phyloP scores from a whole-genome alignment of 768 basidiomycete genomes.

The Boletus vinaceobasis region DNA sequence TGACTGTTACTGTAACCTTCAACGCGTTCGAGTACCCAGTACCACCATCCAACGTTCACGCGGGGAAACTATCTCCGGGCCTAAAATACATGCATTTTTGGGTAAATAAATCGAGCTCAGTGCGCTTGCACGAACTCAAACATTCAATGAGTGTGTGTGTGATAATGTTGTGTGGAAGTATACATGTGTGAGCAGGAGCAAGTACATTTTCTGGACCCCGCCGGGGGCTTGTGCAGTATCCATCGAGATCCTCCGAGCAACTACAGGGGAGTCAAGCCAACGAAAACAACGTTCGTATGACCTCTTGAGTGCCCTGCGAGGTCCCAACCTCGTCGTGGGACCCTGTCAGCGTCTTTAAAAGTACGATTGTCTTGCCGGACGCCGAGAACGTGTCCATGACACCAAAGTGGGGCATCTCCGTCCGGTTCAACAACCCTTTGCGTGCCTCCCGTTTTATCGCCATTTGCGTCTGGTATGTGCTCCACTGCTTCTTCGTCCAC shows the following conservation, averaged over 20 bases:
- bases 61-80: not conserved
- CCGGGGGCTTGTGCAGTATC: no score
- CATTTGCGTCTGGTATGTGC: conserved; percentile 37
- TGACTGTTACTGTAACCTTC: no score
- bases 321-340: conserved; percentile 56
- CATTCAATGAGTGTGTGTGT: not conserved
- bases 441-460: conserved; percentile 40
- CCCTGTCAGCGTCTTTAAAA: conserved; percentile 57
- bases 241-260: not conserved
- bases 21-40: no score
- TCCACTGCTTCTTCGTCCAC: conserved; percentile 44
- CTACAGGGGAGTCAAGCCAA: conserved; percentile 8
- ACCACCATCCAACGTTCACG: no score
- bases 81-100: not conserved
- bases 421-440: conserved; percentile 43
- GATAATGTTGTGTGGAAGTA: not conserved
- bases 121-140: not conserved
- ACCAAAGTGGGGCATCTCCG: conserved; percentile 47
- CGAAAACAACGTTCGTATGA: conserved; percentile 36
- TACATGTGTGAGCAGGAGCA: not conserved
- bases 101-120: not conserved
- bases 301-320: conserved; percentile 68
- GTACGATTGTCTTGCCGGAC: conserved; percentile 46
- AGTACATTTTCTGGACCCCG: not conserved
- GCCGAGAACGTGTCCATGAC: conserved; percentile 50